Evolutionary conservation across 2,329 filamentous ascomycete genomes (phyloP), one percentile per base, ranked within the genome.

Genomic region (Fusarium pseudonygamai): DNA sequence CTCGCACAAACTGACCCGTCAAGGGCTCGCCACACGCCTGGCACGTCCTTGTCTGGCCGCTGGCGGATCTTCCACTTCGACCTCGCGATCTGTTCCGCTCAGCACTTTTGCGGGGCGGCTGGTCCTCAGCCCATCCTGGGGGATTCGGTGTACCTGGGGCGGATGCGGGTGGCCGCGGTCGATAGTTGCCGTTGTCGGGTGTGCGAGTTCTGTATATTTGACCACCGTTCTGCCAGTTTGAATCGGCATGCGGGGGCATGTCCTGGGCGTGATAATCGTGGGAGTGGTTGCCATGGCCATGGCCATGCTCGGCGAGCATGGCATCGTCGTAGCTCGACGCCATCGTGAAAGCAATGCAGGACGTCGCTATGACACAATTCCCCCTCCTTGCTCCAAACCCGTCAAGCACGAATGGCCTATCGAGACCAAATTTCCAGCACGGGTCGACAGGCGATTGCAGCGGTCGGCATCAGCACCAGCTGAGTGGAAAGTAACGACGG

Each of bases 1-100:
- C 96, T 78, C 96, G 91, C 73, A 99, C 96, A 81, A 98, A 99
- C 83, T 99, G 96, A 47, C 96, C 96, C 3, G 94, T 97, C 81
- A 99, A 86, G 61, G 92, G 88, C 81, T 96, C 93, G 73, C 91
- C 91, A 80, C 96, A 99, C 83, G 97, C 98, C 79, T 94, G 95
- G 84, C 93, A 96, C 43, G 89, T 85, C 74, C 93, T 89, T 68
- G 89, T 80, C 74, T 89, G 87, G 43, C 90, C 89, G 79, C 89
- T 91, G 50, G 85, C 84, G 60, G 87, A 87, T 75, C 89, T 85
- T 56, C 87, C 86, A 76, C 83, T 85, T 75, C 87, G 84, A 52
- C 83, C 85, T 77, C 87, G 84, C 66, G 89, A 90, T 73, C 88
- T 83, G 75, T 87, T 90, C 67, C 88, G 86, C 80, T 92, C 90